phyloP scores from a whole-genome alignment of 1,139 yeast species.

The Taphrina flavorubra region DNA sequence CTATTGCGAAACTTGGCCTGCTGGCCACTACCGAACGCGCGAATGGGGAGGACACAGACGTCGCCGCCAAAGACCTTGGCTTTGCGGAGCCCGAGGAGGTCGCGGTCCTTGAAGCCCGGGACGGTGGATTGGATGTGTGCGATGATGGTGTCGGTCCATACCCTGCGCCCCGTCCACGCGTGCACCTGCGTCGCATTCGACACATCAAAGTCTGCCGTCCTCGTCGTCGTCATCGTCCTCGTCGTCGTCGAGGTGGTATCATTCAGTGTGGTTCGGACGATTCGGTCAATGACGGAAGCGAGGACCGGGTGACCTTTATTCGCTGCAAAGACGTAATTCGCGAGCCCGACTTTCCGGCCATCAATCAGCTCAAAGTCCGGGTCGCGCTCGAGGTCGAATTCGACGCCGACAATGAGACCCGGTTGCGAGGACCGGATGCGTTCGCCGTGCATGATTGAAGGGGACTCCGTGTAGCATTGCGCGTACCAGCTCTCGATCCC shows the following conservation, averaged over 20 bases:
- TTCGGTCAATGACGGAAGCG: conserved; percentile 76
- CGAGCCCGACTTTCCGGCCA: conserved; percentile 19
- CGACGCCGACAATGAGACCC: conserved; percentile 42
- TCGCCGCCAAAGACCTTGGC: conserved; percentile 79
- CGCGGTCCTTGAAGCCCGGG: conserved; percentile 55
- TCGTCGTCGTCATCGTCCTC: too few relatives aligned
- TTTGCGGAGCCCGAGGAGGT: conserved; percentile 67
- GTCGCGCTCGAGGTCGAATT: conserved; percentile 29
- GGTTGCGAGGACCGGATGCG: conserved; percentile 24
- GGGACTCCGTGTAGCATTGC: conserved; percentile 19
- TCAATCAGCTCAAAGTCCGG: conserved; percentile 19
- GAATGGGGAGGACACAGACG: conserved; percentile 76
- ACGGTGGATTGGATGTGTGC: conserved; percentile 56
- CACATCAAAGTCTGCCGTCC: conserved; percentile 54
- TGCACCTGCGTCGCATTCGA: conserved; percentile 65
- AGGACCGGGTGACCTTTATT: conserved; percentile 92
- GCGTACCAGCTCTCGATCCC: conserved; percentile 31
- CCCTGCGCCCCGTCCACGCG: conserved; percentile 98
- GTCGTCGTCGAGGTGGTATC: too few relatives aligned
- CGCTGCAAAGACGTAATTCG: conserved; percentile 73
- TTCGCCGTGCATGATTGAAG: not conserved
- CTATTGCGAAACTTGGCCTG: conserved; percentile 22
- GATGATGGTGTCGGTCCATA: conserved; percentile 84
- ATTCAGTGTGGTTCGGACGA: conserved; percentile 73
- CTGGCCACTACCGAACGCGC: conserved; percentile 34